These are phyloP conservation scores for Ceratocystis alfenasii DNA, from an alignment of 2,329 filamentous ascomycete genomes.

Conservation along the genomic window DNA sequence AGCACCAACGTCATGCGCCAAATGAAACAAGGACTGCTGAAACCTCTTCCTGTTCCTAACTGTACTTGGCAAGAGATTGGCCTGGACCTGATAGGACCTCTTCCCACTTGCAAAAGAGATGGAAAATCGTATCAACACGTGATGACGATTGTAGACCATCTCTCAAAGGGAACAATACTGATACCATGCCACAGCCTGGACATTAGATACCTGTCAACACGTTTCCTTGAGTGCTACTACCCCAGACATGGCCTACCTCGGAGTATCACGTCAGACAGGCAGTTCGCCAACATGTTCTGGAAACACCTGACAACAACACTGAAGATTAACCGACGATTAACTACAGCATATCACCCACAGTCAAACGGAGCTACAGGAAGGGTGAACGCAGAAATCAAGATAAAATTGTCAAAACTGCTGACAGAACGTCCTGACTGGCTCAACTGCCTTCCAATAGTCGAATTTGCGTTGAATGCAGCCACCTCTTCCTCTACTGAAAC, in stretches of 20 bases:
- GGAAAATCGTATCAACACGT: not conserved
- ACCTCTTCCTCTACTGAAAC: not conserved
- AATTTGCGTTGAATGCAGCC: not conserved
- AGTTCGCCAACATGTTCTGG: not conserved
- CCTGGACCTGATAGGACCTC: not conserved
- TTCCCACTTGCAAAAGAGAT: not conserved
- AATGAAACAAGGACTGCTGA: not conserved
- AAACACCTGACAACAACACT: not conserved
- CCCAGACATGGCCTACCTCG: not conserved
- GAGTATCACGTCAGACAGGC: not conserved
- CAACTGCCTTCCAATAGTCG: not conserved
- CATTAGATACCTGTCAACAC: not conserved
- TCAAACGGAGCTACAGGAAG: constrained; percentile 1
- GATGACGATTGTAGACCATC: not conserved
- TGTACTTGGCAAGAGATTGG: not conserved
- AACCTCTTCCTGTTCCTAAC: not conserved
- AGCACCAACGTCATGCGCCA: too few species aligned
- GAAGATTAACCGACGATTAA: not conserved
- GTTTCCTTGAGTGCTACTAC: not conserved
- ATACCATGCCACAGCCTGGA: not conserved
- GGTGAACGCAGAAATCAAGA: not conserved
- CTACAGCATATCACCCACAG: not conserved
- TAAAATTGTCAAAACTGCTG: not conserved
- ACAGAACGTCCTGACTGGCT: not conserved
- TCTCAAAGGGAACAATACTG: not conserved